Percentiles rank a stretch among this genome's conserved stretches.
phyloP scores from a whole-genome alignment of 371 early-diverging fungal species.

The Rhizopus microsporus region DNA sequence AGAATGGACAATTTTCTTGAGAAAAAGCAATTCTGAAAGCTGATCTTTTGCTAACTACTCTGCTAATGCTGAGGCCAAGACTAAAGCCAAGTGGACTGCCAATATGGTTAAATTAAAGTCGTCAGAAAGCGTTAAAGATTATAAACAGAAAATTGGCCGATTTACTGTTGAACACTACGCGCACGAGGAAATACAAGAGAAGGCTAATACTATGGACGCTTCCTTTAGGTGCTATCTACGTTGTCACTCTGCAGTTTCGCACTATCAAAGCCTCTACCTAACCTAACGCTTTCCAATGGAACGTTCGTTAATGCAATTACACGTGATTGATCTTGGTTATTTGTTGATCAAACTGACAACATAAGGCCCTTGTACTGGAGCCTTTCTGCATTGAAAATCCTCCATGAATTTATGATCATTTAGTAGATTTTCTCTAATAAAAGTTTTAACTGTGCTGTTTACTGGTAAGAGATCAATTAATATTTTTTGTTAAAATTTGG shows the following conservation, averaged over 20 bases:
- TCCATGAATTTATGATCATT: constrained; percentile 7
- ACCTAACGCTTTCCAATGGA: too few species aligned
- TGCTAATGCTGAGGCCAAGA: not conserved
- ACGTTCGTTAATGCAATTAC: too few species aligned
- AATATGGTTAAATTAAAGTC: constrained; percentile 1
- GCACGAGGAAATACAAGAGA: too few species aligned
- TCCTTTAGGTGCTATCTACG: too few species aligned
- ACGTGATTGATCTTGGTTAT: too few species aligned
- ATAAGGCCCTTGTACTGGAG: constrained; percentile 8
- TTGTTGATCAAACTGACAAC: too few species aligned
- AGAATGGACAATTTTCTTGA: constrained; percentile 1
- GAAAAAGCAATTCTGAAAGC: constrained; percentile 1
- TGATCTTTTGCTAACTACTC: not conserved
- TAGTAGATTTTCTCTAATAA: constrained; percentile 6
- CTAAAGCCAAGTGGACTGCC: not conserved
- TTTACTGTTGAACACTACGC: too few species aligned
- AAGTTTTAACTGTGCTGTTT: constrained; percentile 1
- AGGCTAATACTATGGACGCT: too few species aligned
- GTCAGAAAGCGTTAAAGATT: not conserved
- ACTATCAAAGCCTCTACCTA: too few species aligned
- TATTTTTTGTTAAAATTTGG: constrained; percentile 6
- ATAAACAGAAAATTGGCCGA: not conserved
- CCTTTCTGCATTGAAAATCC: constrained; percentile 11
- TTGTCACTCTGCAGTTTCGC: too few species aligned
- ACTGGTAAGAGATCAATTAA: constrained; percentile 8